These are phyloP conservation scores for Xylaria multiplex DNA, from an alignment of 2,329 filamentous ascomycete species.

Conservation along the genomic window DNA sequence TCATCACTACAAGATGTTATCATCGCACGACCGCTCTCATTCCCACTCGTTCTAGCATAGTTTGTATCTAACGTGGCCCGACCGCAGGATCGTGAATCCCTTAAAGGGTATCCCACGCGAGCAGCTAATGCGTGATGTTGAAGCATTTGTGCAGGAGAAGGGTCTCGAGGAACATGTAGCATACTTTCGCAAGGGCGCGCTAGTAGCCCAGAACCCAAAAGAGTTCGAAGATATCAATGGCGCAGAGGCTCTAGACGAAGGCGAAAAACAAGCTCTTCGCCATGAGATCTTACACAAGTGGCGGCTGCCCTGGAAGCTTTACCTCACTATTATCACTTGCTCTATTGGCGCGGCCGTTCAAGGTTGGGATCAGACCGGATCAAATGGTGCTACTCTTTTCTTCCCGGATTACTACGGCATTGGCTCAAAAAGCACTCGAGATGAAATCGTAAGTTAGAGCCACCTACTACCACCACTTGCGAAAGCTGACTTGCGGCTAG, in stretches of 20 bases:
- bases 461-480: slow-evolving; percentile 40
- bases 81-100: slow-evolving; percentile 57
- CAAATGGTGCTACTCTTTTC: slow-evolving; percentile 70
- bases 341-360: slow-evolving; percentile 77
- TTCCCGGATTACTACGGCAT: slow-evolving; percentile 67
- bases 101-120: slow-evolving; percentile 60
- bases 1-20: background rate
- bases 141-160: slow-evolving; percentile 69
- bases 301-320: slow-evolving; percentile 69
- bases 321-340: slow-evolving; percentile 73
- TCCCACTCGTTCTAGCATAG: background rate
- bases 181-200: slow-evolving; percentile 73
- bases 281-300: slow-evolving; percentile 75
- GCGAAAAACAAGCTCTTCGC: slow-evolving; percentile 67
- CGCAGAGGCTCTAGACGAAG: slow-evolving; percentile 66
- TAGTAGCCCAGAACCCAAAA: slow-evolving; percentile 76
- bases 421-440: slow-evolving; percentile 44
- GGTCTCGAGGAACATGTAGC: slow-evolving; percentile 66
- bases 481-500: slow-evolving; percentile 44
- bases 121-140: slow-evolving; percentile 64
- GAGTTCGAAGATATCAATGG: slow-evolving; percentile 69
- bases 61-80: slow-evolving; percentile 3
- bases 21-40: background rate
- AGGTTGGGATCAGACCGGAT: slow-evolving; percentile 74
- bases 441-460: slow-evolving; percentile 45